phyloP scores from a whole-genome alignment of 164 flowering plant genomes.

The Berberis vulgaris region DNA sequence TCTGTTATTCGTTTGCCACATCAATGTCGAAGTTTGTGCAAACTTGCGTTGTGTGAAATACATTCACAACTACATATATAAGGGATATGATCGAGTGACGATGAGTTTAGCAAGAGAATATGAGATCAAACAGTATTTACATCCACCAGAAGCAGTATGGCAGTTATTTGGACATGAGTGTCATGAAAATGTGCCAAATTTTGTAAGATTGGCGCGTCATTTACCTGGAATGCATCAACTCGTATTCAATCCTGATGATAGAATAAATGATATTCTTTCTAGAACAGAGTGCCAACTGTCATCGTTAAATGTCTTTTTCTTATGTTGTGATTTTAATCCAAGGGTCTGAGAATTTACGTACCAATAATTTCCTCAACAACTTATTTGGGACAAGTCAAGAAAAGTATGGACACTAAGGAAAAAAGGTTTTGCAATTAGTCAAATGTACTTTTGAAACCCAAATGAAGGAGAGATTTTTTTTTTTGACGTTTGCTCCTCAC shows the following conservation, averaged over 20 bases:
- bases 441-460: no score
- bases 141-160: conserved; percentile 2
- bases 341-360: no score
- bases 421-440: no score
- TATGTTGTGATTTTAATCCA: background rate
- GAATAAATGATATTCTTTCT: background rate
- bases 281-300: background rate
- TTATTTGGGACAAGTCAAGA: no score
- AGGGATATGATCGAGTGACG: background rate
- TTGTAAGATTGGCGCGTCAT: background rate
- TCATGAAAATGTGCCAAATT: background rate
- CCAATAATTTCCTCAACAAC: no score
- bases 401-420: no score
- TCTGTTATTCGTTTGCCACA: background rate
- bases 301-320: background rate
- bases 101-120: background rate
- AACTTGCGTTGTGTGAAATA: background rate
- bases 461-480: no score
- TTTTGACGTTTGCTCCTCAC: no score
- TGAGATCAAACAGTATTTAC: background rate
- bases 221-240: background rate
- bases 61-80: background rate
- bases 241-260: background rate
- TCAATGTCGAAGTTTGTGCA: background rate
- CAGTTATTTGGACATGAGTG: background rate